Conservation (phyloP, 257 asterid species). For the Hygrophila difformis region DNA sequence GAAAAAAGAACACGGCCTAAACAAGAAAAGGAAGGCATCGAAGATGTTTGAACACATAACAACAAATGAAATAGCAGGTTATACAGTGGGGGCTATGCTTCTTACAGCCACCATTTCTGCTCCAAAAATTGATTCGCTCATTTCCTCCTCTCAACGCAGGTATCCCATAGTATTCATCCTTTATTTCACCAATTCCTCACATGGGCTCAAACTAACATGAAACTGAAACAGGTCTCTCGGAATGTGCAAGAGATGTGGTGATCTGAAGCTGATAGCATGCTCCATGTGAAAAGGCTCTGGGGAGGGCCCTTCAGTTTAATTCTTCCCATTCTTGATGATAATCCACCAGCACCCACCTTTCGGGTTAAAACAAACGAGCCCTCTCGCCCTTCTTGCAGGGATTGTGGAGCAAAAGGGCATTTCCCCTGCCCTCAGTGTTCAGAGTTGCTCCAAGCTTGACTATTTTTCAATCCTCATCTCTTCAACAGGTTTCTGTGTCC, state of each 20-base stretch:
- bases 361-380: too few species aligned
- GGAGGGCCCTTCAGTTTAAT: constrained; percentile 33
- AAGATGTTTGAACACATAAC: constrained; percentile 79
- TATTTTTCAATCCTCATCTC: too few species aligned
- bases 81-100: constrained; percentile 72
- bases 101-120: constrained; percentile 78
- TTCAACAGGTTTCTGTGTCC: too few species aligned
- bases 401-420: constrained; percentile 56
- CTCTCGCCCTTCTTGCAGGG: constrained; percentile 29
- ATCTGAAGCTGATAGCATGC: constrained; percentile 66
- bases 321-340: constrained; percentile 16
- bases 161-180: constrained; percentile 5
- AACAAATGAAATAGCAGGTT: constrained; percentile 80
- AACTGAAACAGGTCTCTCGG: constrained; percentile 50
- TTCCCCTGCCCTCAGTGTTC: constrained; percentile 66
- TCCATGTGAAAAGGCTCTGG: constrained; percentile 73
- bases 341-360: too few species aligned
- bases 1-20: too few species aligned
- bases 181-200: not conserved
- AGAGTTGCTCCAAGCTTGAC: constrained; percentile 13
- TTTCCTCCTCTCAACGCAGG: constrained; percentile 88
- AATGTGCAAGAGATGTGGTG: constrained; percentile 90
- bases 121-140: constrained; percentile 63
- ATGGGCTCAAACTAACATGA: not conserved
- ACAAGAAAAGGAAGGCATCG: too few species aligned